phyloP scores from a whole-genome alignment of 805 yeast genomes.

The Candida sithepensis region DNA sequence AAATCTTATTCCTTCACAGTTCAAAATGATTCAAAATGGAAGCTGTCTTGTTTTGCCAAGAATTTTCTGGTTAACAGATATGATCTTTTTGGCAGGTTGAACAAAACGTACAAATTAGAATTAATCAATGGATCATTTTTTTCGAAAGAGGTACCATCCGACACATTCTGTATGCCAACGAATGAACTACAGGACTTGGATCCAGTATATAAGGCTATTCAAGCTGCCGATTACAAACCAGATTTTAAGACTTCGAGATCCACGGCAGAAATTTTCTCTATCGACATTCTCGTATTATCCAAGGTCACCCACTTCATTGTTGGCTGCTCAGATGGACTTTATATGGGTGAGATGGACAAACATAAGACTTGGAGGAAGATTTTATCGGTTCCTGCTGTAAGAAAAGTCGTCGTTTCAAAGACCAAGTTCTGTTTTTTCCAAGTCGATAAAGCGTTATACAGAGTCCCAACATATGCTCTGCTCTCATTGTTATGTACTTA shows the following conservation, averaged over 20 bases:
- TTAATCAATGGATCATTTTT: slow-evolving; percentile 22
- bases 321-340: slow-evolving; percentile 66
- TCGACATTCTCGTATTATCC: slow-evolving; percentile 39
- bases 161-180: slow-evolving; percentile 4
- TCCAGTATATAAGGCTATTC: slow-evolving; percentile 9
- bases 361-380: slow-evolving; percentile 56
- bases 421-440: slow-evolving; percentile 55
- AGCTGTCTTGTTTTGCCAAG: slow-evolving; percentile 22
- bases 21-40: slow-evolving; percentile 17
- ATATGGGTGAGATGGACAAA: slow-evolving; percentile 41
- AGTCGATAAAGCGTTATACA: slow-evolving; percentile 58
- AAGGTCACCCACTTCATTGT: slow-evolving; percentile 45
- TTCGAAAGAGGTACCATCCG: not conserved
- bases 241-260: slow-evolving; percentile 12
- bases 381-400: slow-evolving; percentile 46
- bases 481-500: slow-evolving; percentile 55
- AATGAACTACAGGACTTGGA: slow-evolving; percentile 13
- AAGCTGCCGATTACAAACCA: slow-evolving; percentile 11
- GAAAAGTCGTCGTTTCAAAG: slow-evolving; percentile 56
- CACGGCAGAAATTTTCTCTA: slow-evolving; percentile 7
- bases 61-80: slow-evolving; percentile 16
- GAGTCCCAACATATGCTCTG: slow-evolving; percentile 63
- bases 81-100: slow-evolving; percentile 21
- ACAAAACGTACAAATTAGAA: slow-evolving; percentile 17
- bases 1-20: slow-evolving; percentile 15